Evolutionary conservation across 2,329 filamentous ascomycete genomes (phyloP), one percentile per base, ranked within the genome.

Genomic region (Exserohilum turcica): DNA sequence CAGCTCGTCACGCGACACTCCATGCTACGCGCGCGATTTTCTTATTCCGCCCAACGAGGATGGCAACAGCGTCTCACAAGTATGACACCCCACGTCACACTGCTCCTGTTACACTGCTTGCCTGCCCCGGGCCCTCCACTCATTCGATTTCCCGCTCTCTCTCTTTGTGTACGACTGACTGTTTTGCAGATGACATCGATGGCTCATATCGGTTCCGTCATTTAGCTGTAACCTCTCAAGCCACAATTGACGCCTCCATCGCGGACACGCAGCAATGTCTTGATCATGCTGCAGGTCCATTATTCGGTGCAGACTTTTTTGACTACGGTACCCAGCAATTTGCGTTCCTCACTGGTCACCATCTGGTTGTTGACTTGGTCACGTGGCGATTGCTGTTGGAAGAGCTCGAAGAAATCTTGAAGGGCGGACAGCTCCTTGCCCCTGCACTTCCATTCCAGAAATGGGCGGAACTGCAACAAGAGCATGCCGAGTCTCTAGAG

Each of bases 331-430:
- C 51, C 3, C 64, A 71, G 29, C 69, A 72, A 42, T 66, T 65
- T 44, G 65, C 64, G 4, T 72, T 76, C 35, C 65, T 73, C 29
- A 72, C 71, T 9, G 70, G 66, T 8, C 69, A 76, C 50, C 73
- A 75, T 53, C 56, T 75, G 13, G 68, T 76, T 13, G 70, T 80
- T 13, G 78, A 81, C 45, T 60, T 80, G 3, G 76, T 81, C 1
- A 78, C 77, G 0, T 81, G 79, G 79, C 67, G 76, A 6, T 69
- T 78, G 3, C 65, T 81, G 1, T 59, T 80, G 0, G 72, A 77
- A 31, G 78, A 81, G 39, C 63, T 81, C 0, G 78, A 80, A 49
- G 69, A 71, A 39, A 67, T 72, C 12, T 53, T 72, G n/a, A 64
- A 59, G 47, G 67, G 69, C 5, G 60, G 61, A 12, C 48, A 60